Conservation (phyloP, 768 basidiomycete genomes). For the Panus rudis region DNA sequence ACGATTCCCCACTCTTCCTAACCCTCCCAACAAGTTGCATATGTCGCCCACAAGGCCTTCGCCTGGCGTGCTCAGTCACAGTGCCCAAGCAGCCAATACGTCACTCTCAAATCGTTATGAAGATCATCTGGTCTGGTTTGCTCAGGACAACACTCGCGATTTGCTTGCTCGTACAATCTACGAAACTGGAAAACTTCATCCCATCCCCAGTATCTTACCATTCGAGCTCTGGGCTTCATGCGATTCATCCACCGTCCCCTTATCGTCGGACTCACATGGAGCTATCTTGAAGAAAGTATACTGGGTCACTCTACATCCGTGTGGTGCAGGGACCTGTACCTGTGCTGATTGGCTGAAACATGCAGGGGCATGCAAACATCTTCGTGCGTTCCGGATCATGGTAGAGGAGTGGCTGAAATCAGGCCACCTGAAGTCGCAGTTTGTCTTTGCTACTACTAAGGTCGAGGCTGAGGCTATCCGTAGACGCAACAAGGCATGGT, state of each 20-base stretch:
- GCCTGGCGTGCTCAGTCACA: background rate
- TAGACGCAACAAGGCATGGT: constrained; percentile 5
- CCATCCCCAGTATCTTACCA: background rate
- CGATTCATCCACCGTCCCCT: background rate
- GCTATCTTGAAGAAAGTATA: background rate
- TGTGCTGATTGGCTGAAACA: constrained; percentile 10
- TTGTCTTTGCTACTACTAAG: background rate
- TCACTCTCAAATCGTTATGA: background rate
- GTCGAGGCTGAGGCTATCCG: constrained; percentile 2
- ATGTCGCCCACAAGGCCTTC: too few relatives aligned
- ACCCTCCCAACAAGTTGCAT: too few relatives aligned
- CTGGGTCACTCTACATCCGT: constrained; percentile 7
- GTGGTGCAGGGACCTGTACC: constrained; percentile 8
- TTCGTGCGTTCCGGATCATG: constrained; percentile 9
- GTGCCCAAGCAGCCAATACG: background rate
- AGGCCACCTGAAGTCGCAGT: background rate
- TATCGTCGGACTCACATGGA: background rate
- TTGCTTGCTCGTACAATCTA: background rate
- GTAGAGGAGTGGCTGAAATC: constrained; percentile 3
- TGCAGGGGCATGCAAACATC: constrained; percentile 14
- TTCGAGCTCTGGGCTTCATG: constrained; percentile 10
- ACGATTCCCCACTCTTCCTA: constrained; percentile 3
- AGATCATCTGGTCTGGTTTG: constrained; percentile 4
- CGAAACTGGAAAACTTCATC: background rate
- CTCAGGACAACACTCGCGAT: constrained; percentile 3